A percentile compares a stretch with the other conserved stretches of the same genome.
These are phyloP conservation scores for Trichoderma asperellum DNA, from an alignment of 2,329 filamentous ascomycete genomes.

Conservation along the genomic window DNA sequence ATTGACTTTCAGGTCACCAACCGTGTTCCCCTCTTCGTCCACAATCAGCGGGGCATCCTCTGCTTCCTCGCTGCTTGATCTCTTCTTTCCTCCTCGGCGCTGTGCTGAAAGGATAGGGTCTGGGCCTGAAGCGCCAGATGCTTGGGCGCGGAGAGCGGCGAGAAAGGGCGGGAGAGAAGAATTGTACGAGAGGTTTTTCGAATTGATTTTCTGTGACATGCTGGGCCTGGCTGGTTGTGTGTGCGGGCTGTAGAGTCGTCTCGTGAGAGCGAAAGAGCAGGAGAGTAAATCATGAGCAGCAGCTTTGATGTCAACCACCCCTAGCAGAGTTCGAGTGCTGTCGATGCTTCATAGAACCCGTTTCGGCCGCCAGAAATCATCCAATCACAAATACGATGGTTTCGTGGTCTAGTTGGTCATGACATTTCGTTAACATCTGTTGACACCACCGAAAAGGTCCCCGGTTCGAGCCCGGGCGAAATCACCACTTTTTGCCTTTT, in stretches of 20 bases:
- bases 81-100: constrained; percentile 56
- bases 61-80: constrained; percentile 68
- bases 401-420: constrained; percentile 31
- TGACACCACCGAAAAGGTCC: constrained; percentile 31
- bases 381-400: constrained; percentile 26
- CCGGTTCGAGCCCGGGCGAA: constrained; percentile 30
- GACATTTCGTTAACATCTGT: constrained; percentile 30
- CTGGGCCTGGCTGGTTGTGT: constrained; percentile 15
- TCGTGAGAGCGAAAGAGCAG: background rate
- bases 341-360: constrained; percentile 5
- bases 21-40: constrained; percentile 70
- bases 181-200: constrained; percentile 72
- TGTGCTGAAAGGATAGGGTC: constrained; percentile 57
- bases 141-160: constrained; percentile 57
- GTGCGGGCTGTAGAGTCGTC: background rate
- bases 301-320: background rate
- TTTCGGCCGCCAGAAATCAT: background rate
- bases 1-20: constrained; percentile 50
- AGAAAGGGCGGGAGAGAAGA: constrained; percentile 64
- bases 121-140: constrained; percentile 53
- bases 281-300: background rate
- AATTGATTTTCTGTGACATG: constrained; percentile 65
- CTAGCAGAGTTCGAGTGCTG: background rate
- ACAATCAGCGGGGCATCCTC: constrained; percentile 78
- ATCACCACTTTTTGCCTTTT: constrained; percentile 26